Evolutionary conservation across 1,284 basidiomycete species (phyloP).

Genomic region (Ustilago nuda): DNA sequence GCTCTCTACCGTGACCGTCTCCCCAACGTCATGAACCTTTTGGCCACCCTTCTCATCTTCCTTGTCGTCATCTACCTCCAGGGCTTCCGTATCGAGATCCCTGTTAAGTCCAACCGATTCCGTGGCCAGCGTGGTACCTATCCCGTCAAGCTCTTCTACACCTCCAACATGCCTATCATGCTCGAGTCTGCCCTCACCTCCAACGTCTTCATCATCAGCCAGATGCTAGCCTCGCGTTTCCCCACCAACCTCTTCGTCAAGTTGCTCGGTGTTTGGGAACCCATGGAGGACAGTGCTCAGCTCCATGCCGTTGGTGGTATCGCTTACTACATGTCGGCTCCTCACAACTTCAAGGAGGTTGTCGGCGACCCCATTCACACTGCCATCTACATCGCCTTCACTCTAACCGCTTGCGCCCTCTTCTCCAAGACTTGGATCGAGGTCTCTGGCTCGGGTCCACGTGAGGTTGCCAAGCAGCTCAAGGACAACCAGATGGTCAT

Average conservation of each 20-base stretch:
- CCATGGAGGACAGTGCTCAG: conserved; percentile 90
- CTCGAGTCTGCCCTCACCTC: conserved; percentile 91
- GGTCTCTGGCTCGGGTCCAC: conserved; percentile 92
- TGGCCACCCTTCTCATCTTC: conserved; percentile 91
- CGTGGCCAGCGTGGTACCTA: conserved; percentile 93
- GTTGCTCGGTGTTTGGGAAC: conserved; percentile 96
- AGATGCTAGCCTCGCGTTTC: conserved; percentile 90
- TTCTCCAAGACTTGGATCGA: conserved; percentile 99
- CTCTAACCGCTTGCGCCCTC: conserved; percentile 91
- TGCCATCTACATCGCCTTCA: conserved; percentile 89
- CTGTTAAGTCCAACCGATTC: conserved; percentile 96
- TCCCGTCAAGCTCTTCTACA: conserved; percentile 99
- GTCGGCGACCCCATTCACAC: conserved; percentile 94
- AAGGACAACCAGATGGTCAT: conserved; percentile 99
- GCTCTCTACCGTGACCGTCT: conserved; percentile 97
- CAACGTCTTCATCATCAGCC: conserved; percentile 95
- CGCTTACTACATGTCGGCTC: conserved; percentile 97
- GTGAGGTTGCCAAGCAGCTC: conserved; percentile 96
- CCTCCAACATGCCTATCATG: conserved; percentile 99
- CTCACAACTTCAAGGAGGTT: conserved; percentile 87
- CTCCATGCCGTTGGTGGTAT: conserved; percentile 91
- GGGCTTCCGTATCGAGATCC: conserved; percentile 98
- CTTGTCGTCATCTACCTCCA: conserved; percentile 97
- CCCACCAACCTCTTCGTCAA: conserved; percentile 89
- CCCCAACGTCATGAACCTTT: conserved; percentile 97